Conservation (phyloP, 345 rosid species). For the Pistacia integerrima region DNA sequence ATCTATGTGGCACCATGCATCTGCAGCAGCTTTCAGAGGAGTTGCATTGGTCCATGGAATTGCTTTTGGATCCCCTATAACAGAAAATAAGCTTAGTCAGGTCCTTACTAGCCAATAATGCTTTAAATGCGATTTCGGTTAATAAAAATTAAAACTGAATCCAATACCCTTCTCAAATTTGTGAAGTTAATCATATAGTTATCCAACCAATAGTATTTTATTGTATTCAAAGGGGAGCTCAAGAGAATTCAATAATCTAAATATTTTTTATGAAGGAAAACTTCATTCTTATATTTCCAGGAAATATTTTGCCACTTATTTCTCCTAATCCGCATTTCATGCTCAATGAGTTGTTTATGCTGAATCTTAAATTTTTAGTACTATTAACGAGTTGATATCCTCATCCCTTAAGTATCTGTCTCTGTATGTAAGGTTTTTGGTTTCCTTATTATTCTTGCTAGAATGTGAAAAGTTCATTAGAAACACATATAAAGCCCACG, state of each 20-base stretch:
- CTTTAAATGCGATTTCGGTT: not conserved
- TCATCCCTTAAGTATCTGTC: not conserved
- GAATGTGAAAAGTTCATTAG: too few relatives aligned
- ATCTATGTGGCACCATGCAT: slow-evolving; percentile 99
- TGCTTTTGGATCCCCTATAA: slow-evolving; percentile 94
- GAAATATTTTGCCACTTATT: not conserved
- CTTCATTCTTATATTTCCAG: not conserved
- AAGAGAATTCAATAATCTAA: not conserved
- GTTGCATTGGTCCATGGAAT: slow-evolving; percentile 85
- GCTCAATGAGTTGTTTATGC: not conserved
- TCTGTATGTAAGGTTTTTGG: too few relatives aligned
- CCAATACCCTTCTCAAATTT: not conserved
- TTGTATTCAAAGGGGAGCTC: not conserved
- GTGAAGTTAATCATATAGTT: not conserved
- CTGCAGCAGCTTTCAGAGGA: slow-evolving; percentile 92
- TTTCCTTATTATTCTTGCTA: too few relatives aligned
- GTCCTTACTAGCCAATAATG: not conserved
- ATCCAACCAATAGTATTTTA: not conserved
- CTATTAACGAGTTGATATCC: not conserved
- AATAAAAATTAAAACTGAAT: not conserved
- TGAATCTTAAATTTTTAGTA: not conserved
- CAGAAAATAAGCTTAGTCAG: slow-evolving; percentile 28
- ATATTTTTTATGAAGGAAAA: not conserved
- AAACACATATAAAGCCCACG: too few relatives aligned
- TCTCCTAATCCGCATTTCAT: not conserved